Base-by-base conservation (phyloP, 2,329 filamentous ascomycete genomes). In the Hansfordia pulvinata region DNA sequence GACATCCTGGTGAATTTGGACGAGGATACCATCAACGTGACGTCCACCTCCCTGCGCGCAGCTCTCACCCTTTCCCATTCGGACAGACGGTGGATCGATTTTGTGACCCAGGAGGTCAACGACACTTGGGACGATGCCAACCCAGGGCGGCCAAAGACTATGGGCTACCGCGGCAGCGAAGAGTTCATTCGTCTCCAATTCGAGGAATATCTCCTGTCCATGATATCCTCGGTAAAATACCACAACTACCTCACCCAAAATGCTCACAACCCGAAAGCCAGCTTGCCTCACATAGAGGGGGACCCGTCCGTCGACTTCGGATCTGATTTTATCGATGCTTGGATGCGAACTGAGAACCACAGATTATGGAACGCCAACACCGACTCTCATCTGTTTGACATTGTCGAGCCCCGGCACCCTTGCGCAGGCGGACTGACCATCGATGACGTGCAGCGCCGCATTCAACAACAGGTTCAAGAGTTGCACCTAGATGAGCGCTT, bases 151-250 rank as follows among this genome's bases (percentile, higher is more conserved):
- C 90, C 90, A n/a, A 94, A 85, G 43, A 93, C 84, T 3, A 77
- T 94, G 62, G 86, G 86, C 17, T 98, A 94, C 44, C 76, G 84
- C 19, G 90, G 90, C 17, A 94, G 85, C 35, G 90, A 98, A 54
- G 90, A 96, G 48, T 94, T 94, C 44, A 98, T 98, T 41, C 74
- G 90, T 17, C 71, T 94, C 20, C 88, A 96, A 44, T 98, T 98
- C 35, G 90, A 98, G 53, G 86, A 94, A 44, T 98, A 98, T 46
- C 68, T 98, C 5, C 67, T 96, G 14, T 83, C 85, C 0, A 66
- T 98, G 35, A 71, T 96, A 22, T 82, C 86, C 0, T 75, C 82
- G 1, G 79, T 86, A 39, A 94, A 94, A 49, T 96, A 93, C 48
- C 85, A 85, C 50, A 75, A 72, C 42, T 77, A 78, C 43, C 58